phyloP scores from a whole-genome alignment of 371 early-diverging fungal genomes.

The Saksenaea vasiformis region DNA sequence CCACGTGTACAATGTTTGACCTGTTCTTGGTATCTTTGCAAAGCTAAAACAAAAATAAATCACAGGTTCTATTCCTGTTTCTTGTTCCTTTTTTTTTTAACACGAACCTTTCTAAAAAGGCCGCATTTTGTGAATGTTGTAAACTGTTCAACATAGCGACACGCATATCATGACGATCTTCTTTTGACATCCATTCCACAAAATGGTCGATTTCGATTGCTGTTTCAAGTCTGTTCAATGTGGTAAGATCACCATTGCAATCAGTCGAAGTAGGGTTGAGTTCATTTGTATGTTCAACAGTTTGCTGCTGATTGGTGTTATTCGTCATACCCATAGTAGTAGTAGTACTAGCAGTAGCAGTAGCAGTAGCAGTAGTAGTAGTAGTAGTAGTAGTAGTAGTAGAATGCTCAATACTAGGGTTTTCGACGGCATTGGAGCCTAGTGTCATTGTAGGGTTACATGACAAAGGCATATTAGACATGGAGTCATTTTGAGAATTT shows the following conservation, averaged over 20 bases:
- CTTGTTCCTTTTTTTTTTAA: not conserved
- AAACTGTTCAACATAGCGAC: not conserved
- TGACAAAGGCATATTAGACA: not conserved
- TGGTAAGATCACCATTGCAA: not conserved
- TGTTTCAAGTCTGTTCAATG: not conserved
- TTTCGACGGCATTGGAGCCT: not conserved
- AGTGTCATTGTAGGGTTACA: not conserved
- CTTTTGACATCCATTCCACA: slow-evolving; percentile 2
- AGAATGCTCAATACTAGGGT: not conserved
- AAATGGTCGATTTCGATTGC: not conserved
- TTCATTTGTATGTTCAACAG: not conserved
- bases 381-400: too few relatives aligned
- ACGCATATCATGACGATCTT: not conserved
- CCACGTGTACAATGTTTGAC: not conserved
- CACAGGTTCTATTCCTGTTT: not conserved
- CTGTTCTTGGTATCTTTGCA: not conserved
- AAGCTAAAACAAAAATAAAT: not conserved
- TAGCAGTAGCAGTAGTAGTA: too few relatives aligned
- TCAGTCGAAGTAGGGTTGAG: not conserved
- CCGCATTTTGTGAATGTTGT: not conserved
- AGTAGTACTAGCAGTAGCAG: too few relatives aligned
- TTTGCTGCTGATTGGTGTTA: not conserved
- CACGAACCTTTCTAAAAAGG: not conserved
- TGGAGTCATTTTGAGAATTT: not conserved
- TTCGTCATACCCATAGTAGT: not conserved